Conservation (phyloP, 163 green algal species). For the Volvox carteri region DNA sequence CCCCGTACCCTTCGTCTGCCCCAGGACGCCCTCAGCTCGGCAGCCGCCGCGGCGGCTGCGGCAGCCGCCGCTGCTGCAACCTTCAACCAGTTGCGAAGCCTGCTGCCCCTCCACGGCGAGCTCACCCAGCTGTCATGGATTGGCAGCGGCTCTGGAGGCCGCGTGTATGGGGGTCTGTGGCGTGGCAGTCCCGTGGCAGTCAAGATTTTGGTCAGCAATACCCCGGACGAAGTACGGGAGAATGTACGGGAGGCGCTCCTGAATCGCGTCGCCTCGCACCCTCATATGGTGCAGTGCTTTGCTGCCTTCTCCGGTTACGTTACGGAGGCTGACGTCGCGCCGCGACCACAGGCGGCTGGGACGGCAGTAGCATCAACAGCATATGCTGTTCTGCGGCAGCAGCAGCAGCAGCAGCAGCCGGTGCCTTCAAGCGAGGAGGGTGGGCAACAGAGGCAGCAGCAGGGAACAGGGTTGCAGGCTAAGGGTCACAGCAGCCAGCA, state of each 20-base stretch:
- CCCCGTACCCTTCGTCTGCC: no score
- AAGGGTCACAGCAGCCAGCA: neutral
- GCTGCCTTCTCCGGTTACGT: conserved; percentile 25
- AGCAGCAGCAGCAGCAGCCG: neutral
- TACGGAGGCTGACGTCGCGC: neutral
- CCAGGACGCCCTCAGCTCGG: neutral
- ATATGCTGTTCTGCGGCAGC: no score
- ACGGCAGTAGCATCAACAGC: neutral
- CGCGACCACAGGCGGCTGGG: neutral
- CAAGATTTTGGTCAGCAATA: conserved; percentile 29
- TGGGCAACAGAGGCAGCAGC: neutral
- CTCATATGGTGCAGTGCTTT: conserved; percentile 36
- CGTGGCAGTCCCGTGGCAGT: conserved; percentile 20
- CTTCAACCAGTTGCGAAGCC: conserved; percentile 30
- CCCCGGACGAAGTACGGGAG: conserved; percentile 13
- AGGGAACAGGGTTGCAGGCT: neutral
- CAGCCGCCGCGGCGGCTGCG: neutral
- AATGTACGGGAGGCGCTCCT: conserved; percentile 28
- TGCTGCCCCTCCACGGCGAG: conserved; percentile 21
- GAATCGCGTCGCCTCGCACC: conserved; percentile 29
- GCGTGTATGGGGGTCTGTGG: conserved; percentile 32
- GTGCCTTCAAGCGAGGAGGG: neutral
- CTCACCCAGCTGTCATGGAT: conserved; percentile 28
- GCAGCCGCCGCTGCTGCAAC: neutral
- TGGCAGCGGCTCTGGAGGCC: conserved; percentile 4